phyloP scores from a whole-genome alignment of 208 protist species.

The Leishmania major region DNA sequence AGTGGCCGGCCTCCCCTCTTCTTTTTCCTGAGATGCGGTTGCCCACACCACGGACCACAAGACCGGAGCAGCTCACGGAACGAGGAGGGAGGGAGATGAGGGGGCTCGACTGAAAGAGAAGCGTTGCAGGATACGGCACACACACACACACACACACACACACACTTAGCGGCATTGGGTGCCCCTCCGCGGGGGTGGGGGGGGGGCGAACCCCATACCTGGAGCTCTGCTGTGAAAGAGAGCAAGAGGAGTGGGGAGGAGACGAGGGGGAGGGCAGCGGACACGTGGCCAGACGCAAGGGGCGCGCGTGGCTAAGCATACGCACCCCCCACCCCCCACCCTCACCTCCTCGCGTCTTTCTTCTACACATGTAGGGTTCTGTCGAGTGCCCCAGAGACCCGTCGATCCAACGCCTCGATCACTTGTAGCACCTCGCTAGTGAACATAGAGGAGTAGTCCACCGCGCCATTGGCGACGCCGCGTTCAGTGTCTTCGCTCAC shows the following conservation, averaged over 20 bases:
- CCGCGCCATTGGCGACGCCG: not conserved
- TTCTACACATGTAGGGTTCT: conserved; percentile 15
- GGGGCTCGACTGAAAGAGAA: not conserved
- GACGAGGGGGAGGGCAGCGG: not conserved
- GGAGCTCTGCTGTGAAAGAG: not conserved
- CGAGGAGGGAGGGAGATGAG: not conserved
- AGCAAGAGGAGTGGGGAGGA: not conserved
- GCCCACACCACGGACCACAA: not conserved
- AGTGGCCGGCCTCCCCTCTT: not conserved
- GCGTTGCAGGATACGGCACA: not conserved
- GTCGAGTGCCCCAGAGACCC: conserved; percentile 68
- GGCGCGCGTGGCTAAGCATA: not conserved
- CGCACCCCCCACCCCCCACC: not conserved
- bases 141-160: not conserved
- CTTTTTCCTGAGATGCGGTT: not conserved
- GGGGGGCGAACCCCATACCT: too few species aligned
- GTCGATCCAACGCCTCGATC: conserved; percentile 81
- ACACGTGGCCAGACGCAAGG: not conserved
- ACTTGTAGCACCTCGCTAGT: conserved; percentile 78
- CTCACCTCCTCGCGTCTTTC: not conserved
- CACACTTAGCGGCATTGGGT: not conserved
- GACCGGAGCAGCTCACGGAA: not conserved
- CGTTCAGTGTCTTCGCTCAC: not conserved
- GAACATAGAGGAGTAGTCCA: conserved; percentile 40
- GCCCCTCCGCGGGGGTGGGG: too few species aligned